Percentiles rank a stretch among this genome's conserved stretches.
These are phyloP conservation scores for Fusarium solani-melongenae DNA, from an alignment of 2,329 filamentous ascomycete species.

Conservation along the genomic window DNA sequence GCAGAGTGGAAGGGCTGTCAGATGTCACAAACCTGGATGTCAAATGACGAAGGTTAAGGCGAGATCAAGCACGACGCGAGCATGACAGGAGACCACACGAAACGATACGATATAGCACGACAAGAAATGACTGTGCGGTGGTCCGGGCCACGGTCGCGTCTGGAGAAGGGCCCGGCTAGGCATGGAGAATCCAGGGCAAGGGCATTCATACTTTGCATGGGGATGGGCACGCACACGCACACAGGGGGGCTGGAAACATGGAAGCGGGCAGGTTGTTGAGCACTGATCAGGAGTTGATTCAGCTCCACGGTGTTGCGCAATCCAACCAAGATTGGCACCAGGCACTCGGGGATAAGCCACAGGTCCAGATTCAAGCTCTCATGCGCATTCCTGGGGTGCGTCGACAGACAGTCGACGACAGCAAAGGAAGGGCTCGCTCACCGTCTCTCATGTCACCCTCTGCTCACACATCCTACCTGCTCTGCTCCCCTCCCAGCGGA, in stretches of 20 bases:
- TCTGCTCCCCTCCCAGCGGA: neutral
- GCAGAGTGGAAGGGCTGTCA: conserved; percentile 20
- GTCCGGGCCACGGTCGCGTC: conserved; percentile 27
- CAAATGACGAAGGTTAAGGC: conserved; percentile 15
- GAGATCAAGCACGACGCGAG: conserved; percentile 17
- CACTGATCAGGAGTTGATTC: neutral
- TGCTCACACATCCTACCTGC: neutral
- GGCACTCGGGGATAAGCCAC: conserved; percentile 22
- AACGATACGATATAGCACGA: conserved; percentile 14
- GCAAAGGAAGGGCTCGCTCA: neutral
- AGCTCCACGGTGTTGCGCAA: neutral
- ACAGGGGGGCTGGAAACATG: conserved; percentile 10
- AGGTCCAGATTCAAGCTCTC: conserved; percentile 20
- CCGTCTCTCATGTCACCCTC: neutral
- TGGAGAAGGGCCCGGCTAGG: conserved; percentile 31
- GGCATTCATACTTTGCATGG: conserved; percentile 6
- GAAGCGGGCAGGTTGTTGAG: conserved; percentile 18
- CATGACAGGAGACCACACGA: conserved; percentile 21
- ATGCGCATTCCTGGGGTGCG: conserved; percentile 31
- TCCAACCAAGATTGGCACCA: conserved; percentile 14
- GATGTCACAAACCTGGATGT: conserved; percentile 27
- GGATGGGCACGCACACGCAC: conserved; percentile 13
- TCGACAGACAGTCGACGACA: conserved; percentile 9
- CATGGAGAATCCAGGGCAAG: conserved; percentile 13
- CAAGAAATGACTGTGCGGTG: conserved; percentile 24